phyloP scores from a whole-genome alignment of 306 rosid species.

The Senna siamea region DNA sequence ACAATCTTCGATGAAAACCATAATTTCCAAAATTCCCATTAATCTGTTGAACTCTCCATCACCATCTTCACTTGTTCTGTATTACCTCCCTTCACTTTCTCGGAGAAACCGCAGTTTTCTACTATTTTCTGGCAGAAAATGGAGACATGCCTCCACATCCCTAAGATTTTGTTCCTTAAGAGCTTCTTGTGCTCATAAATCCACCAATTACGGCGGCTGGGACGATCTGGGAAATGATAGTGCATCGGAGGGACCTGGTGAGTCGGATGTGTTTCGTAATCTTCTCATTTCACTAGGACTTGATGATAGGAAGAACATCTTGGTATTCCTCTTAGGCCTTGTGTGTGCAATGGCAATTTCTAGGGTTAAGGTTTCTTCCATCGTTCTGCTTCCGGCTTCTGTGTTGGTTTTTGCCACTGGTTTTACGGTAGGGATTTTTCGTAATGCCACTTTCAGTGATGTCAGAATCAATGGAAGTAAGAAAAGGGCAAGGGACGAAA shows the following conservation, averaged over 20 bases:
- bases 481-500: slow-evolving; percentile 61
- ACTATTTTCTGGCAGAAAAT: slow-evolving; percentile 39
- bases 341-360: slow-evolving; percentile 84
- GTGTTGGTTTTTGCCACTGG: slow-evolving; percentile 75
- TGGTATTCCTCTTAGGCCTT: slow-evolving; percentile 67
- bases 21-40: slow-evolving; percentile 40
- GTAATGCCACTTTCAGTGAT: slow-evolving; percentile 53
- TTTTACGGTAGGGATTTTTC: slow-evolving; percentile 69
- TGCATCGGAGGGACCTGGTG: slow-evolving; percentile 49
- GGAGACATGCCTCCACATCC: slow-evolving; percentile 36
- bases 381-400: slow-evolving; percentile 75
- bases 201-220: slow-evolving; percentile 80
- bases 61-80: slow-evolving; percentile 38
- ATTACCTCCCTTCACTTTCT: slow-evolving; percentile 41
- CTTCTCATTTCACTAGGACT: slow-evolving; percentile 70
- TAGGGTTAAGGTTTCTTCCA: slow-evolving; percentile 83
- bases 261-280: slow-evolving; percentile 60
- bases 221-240: slow-evolving; percentile 54
- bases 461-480: slow-evolving; percentile 52
- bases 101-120: slow-evolving; percentile 37
- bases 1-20: slow-evolving; percentile 53
- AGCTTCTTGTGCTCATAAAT: slow-evolving; percentile 48
- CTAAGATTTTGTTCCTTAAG: slow-evolving; percentile 41
- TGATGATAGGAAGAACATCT: slow-evolving; percentile 65
- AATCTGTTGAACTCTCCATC: slow-evolving; percentile 37